Conservation (phyloP, 1,139 yeast genomes). For the Kazachstania sp. region DNA sequence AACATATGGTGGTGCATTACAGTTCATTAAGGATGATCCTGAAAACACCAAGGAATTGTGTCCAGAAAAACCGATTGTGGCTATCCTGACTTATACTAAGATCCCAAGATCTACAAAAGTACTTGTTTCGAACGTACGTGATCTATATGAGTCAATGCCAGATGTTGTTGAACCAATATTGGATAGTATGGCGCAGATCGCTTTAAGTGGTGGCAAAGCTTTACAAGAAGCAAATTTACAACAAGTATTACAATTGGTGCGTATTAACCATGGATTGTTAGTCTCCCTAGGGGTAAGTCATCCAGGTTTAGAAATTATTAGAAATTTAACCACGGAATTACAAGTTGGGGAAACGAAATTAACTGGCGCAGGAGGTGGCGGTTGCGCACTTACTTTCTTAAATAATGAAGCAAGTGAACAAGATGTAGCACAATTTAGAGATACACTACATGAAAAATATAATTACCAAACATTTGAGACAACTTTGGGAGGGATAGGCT, state of each 20-base stretch:
- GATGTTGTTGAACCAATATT: slow-evolving; percentile 49
- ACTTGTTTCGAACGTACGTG: slow-evolving; percentile 70
- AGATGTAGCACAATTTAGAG: slow-evolving; percentile 31
- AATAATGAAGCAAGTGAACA: slow-evolving; percentile 41
- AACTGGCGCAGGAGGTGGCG: slow-evolving; percentile 99
- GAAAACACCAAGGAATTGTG: slow-evolving; percentile 13
- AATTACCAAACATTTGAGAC: slow-evolving; percentile 80
- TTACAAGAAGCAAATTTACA: slow-evolving; percentile 22
- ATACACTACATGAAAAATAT: slow-evolving; percentile 33
- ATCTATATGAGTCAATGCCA: slow-evolving; percentile 45
- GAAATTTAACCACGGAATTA: slow-evolving; percentile 50
- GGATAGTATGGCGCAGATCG: slow-evolving; percentile 60
- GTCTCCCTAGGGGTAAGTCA: slow-evolving; percentile 89
- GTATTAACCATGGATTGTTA: slow-evolving; percentile 80
- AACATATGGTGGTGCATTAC: slow-evolving; percentile 90
- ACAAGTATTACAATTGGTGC: slow-evolving; percentile 54
- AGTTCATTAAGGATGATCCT: slow-evolving; percentile 51
- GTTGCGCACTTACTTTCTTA: slow-evolving; percentile 87
- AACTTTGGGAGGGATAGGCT: slow-evolving; percentile 79
- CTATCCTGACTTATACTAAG: slow-evolving; percentile 74
- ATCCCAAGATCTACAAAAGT: slow-evolving; percentile 83
- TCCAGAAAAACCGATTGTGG: slow-evolving; percentile 34
- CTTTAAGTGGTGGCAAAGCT: slow-evolving; percentile 27
- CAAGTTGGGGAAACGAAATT: slow-evolving; percentile 80
- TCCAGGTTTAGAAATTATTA: slow-evolving; percentile 71